These are phyloP conservation scores for Lentithecium fluviatile DNA, from an alignment of 495 filamentous ascomycete genomes.

Conservation along the genomic window DNA sequence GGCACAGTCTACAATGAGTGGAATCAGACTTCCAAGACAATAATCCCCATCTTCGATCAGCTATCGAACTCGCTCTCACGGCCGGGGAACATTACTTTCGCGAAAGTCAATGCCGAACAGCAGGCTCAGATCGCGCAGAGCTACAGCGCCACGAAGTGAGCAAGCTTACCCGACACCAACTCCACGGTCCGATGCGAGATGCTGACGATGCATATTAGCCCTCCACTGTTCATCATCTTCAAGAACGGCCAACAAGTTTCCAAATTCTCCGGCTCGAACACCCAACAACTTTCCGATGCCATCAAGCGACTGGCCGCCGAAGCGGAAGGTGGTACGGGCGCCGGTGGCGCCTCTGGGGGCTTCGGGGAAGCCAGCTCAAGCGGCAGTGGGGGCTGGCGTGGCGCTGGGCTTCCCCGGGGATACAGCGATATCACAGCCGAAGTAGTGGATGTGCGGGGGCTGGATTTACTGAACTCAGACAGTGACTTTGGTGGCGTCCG, in stretches of 20 bases:
- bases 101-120: conserved; percentile 78
- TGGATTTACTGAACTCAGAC: conserved; percentile 86
- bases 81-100: conserved; percentile 73
- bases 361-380: conserved; percentile 43
- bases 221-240: conserved; percentile 92
- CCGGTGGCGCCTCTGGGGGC: conserved; percentile 46
- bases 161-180: conserved; percentile 12
- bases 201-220: conserved; percentile 39
- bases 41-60: conserved; percentile 81
- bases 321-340: conserved; percentile 48
- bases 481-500: conserved; percentile 64
- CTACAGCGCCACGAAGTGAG: conserved; percentile 72
- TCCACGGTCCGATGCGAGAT: background rate
- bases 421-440: conserved; percentile 77
- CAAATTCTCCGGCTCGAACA: conserved; percentile 73
- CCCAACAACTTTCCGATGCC: conserved; percentile 61
- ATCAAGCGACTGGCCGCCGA: conserved; percentile 72
- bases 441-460: conserved; percentile 70
- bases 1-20: conserved; percentile 78
- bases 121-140: conserved; percentile 70
- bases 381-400: conserved; percentile 58
- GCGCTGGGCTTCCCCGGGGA: conserved; percentile 69
- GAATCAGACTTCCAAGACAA: conserved; percentile 81
- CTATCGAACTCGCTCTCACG: conserved; percentile 70
- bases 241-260: conserved; percentile 65